Percentiles rank a stretch among this genome's conserved stretches.
These are phyloP conservation scores for Collybiopsis luxurians DNA, from an alignment of 768 basidiomycete genomes.

Conservation along the genomic window DNA sequence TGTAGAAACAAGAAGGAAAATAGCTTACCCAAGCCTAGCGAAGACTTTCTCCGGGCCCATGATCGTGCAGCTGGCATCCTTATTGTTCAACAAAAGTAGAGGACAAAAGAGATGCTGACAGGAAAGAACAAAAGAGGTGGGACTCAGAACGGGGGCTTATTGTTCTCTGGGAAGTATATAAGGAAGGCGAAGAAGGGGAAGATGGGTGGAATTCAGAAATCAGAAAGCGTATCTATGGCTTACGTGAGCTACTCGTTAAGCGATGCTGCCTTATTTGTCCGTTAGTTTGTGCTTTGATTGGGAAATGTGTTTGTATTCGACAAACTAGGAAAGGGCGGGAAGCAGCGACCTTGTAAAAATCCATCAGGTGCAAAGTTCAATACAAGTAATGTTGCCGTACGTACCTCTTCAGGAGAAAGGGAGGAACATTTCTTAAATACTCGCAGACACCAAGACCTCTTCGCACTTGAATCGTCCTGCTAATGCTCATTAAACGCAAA, in stretches of 20 bases:
- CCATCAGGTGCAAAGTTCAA: conserved; percentile 5
- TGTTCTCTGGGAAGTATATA: conserved; percentile 6
- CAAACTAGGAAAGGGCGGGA: background rate
- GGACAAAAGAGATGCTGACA: conserved; percentile 3
- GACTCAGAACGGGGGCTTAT: background rate
- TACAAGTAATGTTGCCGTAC: conserved; percentile 1
- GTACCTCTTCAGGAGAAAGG: background rate
- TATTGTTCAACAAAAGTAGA: conserved; percentile 2
- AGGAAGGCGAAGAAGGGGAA: background rate
- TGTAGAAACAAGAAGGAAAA: background rate
- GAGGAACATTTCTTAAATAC: too few relatives aligned
- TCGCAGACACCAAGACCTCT: too few relatives aligned
- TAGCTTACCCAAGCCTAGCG: conserved; percentile 3
- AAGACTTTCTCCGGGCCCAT: conserved; percentile 6
- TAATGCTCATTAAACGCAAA: too few relatives aligned
- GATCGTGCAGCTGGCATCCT: conserved; percentile 5
- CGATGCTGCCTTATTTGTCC: background rate
- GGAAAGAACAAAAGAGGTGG: conserved; percentile 1
- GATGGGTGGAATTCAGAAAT: background rate
- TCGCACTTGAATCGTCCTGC: too few relatives aligned
- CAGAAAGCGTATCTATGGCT: background rate
- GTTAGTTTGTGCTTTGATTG: background rate
- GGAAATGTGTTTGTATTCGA: background rate
- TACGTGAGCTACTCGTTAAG: background rate
- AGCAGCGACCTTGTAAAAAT: conserved; percentile 5